phyloP scores from a whole-genome alignment of 805 yeast species.

The Debaryomyces castellii region DNA sequence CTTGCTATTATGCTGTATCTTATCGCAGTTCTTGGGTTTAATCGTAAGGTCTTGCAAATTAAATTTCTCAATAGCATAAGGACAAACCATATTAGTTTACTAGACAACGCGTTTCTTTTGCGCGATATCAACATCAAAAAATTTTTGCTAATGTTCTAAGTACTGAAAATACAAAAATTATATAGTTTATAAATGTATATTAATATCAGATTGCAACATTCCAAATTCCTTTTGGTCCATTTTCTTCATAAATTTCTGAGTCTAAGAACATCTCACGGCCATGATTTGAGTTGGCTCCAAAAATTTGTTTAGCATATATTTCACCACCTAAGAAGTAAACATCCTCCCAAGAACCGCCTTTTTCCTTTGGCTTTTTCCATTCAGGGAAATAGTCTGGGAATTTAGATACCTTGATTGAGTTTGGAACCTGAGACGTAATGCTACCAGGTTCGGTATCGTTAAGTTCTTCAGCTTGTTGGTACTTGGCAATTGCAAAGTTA shows the following conservation, averaged over 20 bases:
- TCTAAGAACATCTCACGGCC: constrained; percentile 64
- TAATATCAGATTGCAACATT: constrained; percentile 34
- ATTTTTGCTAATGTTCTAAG: background rate
- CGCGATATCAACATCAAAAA: background rate
- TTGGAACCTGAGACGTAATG: constrained; percentile 67
- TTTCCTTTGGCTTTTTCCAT: constrained; percentile 66
- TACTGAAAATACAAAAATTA: background rate
- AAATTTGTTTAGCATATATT: constrained; percentile 82
- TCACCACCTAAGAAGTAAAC: constrained; percentile 83
- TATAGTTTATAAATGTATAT: background rate
- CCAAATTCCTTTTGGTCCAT: constrained; percentile 86
- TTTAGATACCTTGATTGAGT: constrained; percentile 63
- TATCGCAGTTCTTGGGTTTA: background rate
- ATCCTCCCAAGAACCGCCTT: constrained; percentile 65
- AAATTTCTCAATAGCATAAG: background rate
- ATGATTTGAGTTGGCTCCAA: constrained; percentile 55
- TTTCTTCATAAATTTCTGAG: constrained; percentile 68
- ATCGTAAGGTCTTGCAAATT: background rate
- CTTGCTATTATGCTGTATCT: background rate
- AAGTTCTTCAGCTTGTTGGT: constrained; percentile 42
- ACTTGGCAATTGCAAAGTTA: constrained; percentile 40
- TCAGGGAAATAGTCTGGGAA: constrained; percentile 92
- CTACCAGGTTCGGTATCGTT: constrained; percentile 25
- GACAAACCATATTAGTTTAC: background rate
- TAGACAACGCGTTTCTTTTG: too few relatives aligned